A percentile compares a stretch with the other conserved stretches of the same genome.
Evolutionary conservation across 2,329 filamentous ascomycete species (phyloP).

Genomic region (Clonostachys solani): DNA sequence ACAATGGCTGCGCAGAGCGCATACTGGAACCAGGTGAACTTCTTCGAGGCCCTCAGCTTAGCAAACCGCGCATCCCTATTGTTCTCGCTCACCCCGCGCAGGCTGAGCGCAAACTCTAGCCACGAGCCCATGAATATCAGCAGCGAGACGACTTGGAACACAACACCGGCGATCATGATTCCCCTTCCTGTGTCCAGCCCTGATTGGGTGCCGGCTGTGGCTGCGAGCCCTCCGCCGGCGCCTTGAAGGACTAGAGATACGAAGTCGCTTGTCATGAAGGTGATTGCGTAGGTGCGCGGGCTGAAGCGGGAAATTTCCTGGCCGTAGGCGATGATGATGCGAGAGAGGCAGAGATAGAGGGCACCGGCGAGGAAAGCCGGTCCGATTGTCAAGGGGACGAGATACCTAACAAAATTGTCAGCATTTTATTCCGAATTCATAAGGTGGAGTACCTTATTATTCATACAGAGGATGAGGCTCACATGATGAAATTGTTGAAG

Average conservation of each 20-base stretch:
- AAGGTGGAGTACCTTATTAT: no score
- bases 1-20: no score
- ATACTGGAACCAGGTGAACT: no score
- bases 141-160: conserved; percentile 41
- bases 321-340: conserved; percentile 38
- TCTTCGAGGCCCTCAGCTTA: not conserved
- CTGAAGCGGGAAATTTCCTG: conserved; percentile 23
- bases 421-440: no score
- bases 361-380: conserved; percentile 60
- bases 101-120: no score
- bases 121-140: conserved; percentile 33
- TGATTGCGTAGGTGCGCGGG: conserved; percentile 21
- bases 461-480: no score
- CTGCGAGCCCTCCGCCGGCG: conserved; percentile 38
- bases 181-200: no score
- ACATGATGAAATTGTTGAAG: conserved; percentile 53
- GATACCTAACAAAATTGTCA: no score
- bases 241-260: conserved; percentile 45
- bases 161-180: conserved; percentile 51
- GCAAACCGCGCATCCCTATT: not conserved
- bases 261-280: conserved; percentile 43
- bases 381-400: conserved; percentile 52
- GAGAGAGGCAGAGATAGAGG: conserved; percentile 55
- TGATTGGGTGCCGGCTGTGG: conserved; percentile 23
- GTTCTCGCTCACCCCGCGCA: no score